A percentile compares a stretch with the other conserved stretches of the same genome.
Evolutionary conservation across 371 early-diverging fungal genomes (phyloP).

Genomic region (Cokeromyces recurvatus): DNA sequence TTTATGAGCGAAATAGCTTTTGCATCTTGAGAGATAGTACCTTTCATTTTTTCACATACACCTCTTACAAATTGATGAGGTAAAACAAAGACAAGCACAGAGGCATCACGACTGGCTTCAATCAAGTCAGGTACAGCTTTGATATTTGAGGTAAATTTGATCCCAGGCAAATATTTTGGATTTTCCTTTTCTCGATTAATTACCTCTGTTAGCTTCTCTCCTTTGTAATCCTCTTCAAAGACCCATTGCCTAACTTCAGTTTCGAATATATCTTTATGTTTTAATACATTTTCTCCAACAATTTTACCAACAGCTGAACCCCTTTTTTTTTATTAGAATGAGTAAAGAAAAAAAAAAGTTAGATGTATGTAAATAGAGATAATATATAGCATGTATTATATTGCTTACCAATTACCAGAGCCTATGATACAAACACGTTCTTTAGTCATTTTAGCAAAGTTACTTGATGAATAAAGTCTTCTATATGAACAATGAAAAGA

Average conservation of each 20-base stretch:
- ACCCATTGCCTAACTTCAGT: conserved; percentile 92
- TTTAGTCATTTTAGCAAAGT: conserved; percentile 16
- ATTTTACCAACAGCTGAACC: conserved; percentile 96
- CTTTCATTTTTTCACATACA: conserved; percentile 74
- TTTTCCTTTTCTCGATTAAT: conserved; percentile 96
- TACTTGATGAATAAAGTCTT: too few species aligned
- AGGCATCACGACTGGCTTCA: conserved; percentile 75
- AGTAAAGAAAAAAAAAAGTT: too few species aligned
- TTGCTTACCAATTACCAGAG: conserved; percentile 87
- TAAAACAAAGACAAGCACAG: conserved; percentile 91
- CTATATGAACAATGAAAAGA: too few species aligned
- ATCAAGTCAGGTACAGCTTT: conserved; percentile 78
- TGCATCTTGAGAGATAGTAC: conserved; percentile 57
- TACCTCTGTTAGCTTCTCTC: conserved; percentile 82
- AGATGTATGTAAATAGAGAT: background rate
- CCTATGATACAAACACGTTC: conserved; percentile 90
- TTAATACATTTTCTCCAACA: conserved; percentile 81
- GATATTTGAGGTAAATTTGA: conserved; percentile 85
- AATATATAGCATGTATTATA: background rate
- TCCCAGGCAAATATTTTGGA: conserved; percentile 93
- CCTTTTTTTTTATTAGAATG: conserved; percentile 66
- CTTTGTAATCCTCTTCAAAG: conserved; percentile 84
- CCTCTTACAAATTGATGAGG: conserved; percentile 96
- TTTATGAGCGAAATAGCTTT: conserved; percentile 95
- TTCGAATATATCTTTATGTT: conserved; percentile 62